These are phyloP conservation scores for Fusarium coffeatum DNA, from an alignment of 2,329 filamentous ascomycete species.

Conservation along the genomic window DNA sequence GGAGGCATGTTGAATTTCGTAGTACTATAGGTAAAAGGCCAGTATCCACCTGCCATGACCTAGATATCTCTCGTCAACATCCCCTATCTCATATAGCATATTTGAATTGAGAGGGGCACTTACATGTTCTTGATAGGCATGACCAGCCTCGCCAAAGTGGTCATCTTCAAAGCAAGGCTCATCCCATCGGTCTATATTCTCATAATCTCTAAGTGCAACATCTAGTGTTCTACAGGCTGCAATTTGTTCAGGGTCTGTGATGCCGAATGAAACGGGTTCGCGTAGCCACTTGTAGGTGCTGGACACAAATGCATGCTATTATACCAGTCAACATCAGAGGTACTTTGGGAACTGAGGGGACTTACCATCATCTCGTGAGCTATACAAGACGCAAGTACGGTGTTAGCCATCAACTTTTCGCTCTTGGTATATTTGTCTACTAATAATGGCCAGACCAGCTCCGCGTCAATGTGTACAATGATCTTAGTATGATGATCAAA, in stretches of 20 bases:
- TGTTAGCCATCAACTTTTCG: slow-evolving; percentile 44
- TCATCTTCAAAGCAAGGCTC: slow-evolving; percentile 47
- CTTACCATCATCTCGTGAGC: slow-evolving; percentile 49
- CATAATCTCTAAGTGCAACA: slow-evolving; percentile 4
- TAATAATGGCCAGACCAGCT: slow-evolving; percentile 45
- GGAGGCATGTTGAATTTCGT: not conserved
- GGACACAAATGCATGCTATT: slow-evolving; percentile 36
- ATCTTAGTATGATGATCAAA: not conserved
- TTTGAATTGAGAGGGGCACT: not conserved
- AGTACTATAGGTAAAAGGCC: slow-evolving; percentile 18
- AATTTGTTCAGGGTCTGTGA: slow-evolving; percentile 10
- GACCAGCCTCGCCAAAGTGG: slow-evolving; percentile 38
- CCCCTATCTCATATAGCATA: not conserved
- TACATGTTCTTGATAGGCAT: slow-evolving; percentile 40
- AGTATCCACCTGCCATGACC: slow-evolving; percentile 41
- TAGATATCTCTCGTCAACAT: slow-evolving; percentile 11
- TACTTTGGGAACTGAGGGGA: not conserved
- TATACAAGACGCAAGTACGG: slow-evolving; percentile 38
- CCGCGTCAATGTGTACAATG: slow-evolving; percentile 24
- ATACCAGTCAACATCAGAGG: slow-evolving; percentile 2
- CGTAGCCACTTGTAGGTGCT: slow-evolving; percentile 30
- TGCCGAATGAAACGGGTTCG: slow-evolving; percentile 29
- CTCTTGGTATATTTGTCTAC: slow-evolving; percentile 36
- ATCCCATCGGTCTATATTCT: not conserved
- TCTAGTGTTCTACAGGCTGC: slow-evolving; percentile 23